Evolutionary conservation across 371 early-diverging fungal species (phyloP).

Genomic region (Mucor ambiguus): DNA sequence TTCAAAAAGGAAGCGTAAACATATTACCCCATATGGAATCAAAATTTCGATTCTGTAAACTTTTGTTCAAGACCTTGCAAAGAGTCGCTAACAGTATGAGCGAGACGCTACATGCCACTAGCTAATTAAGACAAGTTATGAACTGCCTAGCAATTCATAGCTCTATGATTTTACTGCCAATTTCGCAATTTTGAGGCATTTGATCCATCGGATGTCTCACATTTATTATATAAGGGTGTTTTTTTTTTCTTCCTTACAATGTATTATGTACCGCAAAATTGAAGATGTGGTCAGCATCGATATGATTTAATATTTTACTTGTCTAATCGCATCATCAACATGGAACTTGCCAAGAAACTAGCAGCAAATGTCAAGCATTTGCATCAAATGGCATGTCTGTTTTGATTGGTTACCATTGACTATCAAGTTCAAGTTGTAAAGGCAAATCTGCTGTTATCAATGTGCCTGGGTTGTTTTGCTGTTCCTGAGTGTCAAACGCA

Average conservation of each 20-base stretch:
- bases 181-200: neutral
- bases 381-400: neutral
- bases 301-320: neutral
- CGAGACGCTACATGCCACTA: neutral
- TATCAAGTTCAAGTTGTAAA: neutral
- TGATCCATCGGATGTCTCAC: neutral
- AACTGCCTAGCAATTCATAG: neutral
- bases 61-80: neutral
- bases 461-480: neutral
- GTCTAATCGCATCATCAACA: neutral
- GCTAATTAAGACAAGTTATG: neutral
- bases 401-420: neutral
- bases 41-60: neutral
- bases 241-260: neutral
- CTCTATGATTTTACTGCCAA: neutral
- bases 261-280: neutral
- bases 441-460: neutral
- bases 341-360: neutral
- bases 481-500: neutral
- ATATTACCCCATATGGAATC: conserved; percentile 23
- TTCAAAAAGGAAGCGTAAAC: conserved; percentile 28
- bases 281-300: neutral
- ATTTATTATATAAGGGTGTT: neutral
- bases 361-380: neutral
- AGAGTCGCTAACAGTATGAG: neutral